Evolutionary conservation across 495 filamentous ascomycete species (phyloP).

Genomic region (Penicillium maclennaniae): DNA sequence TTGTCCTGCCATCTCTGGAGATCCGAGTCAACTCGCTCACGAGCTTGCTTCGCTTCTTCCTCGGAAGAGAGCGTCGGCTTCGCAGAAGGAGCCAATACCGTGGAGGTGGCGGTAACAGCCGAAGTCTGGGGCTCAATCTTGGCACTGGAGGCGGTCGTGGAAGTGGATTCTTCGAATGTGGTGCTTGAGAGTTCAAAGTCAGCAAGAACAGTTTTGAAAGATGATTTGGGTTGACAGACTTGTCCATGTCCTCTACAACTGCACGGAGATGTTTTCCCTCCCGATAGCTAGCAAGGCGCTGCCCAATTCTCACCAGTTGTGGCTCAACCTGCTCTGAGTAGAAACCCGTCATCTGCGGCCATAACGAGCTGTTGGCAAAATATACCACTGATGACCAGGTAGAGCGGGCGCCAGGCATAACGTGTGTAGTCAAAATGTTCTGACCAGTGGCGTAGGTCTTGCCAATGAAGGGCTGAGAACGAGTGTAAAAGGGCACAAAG

Average conservation of each 20-base stretch:
- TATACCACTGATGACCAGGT: conserved; percentile 61
- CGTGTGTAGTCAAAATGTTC: conserved; percentile 63
- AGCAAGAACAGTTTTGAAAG: conserved; percentile 5
- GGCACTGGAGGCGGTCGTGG: conserved; percentile 19
- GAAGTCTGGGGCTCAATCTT: conserved; percentile 15
- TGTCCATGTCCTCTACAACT: conserved; percentile 53
- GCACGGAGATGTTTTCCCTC: conserved; percentile 61
- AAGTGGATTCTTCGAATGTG: conserved; percentile 27
- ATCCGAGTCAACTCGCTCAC: conserved; percentile 71
- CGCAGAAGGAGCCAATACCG: conserved; percentile 16
- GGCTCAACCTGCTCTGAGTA: conserved; percentile 93
- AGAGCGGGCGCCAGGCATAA: conserved; percentile 66
- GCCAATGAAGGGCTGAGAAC: conserved; percentile 67
- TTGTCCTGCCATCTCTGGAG: conserved; percentile 78
- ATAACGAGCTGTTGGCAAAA: conserved; percentile 71
- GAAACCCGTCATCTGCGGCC: conserved; percentile 72
- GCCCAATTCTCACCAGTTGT: conserved; percentile 85
- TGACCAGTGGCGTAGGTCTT: conserved; percentile 64
- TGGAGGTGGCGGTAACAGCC: conserved; percentile 23
- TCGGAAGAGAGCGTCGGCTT: conserved; percentile 33
- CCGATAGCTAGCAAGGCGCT: conserved; percentile 80
- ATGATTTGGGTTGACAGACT: conserved; percentile 24
- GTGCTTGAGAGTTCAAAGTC: conserved; percentile 20
- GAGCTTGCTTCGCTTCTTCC: conserved; percentile 49
- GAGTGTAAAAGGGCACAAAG: conserved; percentile 70